phyloP scores from a whole-genome alignment of 1,139 yeast species.

The Blastobotrys indianensis region DNA sequence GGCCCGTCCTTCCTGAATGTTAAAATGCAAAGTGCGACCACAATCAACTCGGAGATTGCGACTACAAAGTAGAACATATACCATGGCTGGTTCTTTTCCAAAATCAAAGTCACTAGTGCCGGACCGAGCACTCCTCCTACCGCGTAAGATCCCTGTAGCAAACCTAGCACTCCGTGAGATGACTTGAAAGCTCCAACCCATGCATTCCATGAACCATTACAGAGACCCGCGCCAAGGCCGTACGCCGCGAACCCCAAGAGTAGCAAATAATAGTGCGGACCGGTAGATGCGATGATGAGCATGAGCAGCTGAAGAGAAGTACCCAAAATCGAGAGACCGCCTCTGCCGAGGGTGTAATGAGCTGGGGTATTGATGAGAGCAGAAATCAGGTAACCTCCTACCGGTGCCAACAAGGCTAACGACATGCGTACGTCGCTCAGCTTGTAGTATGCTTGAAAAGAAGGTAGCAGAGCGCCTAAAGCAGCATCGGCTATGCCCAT shows the following conservation, averaged over 20 bases:
- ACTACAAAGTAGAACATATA: constrained; percentile 45
- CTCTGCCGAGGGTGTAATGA: constrained; percentile 40
- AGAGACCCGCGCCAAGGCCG: constrained; percentile 53
- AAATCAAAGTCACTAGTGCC: constrained; percentile 47
- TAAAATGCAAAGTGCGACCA: constrained; percentile 6
- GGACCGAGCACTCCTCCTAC: constrained; percentile 58
- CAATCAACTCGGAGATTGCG: constrained; percentile 21
- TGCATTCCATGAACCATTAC: constrained; percentile 50
- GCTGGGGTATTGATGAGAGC: constrained; percentile 32
- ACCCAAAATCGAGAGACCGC: constrained; percentile 38
- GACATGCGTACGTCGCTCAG: constrained; percentile 21
- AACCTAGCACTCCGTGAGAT: constrained; percentile 46
- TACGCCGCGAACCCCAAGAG: constrained; percentile 50
- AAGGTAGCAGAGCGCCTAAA: constrained; percentile 45
- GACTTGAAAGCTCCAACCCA: constrained; percentile 48
- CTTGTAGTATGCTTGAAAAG: constrained; percentile 34
- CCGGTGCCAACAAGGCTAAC: constrained; percentile 22
- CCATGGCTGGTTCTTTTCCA: constrained; percentile 45
- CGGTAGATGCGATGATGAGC: constrained; percentile 39
- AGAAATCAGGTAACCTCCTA: constrained; percentile 33
- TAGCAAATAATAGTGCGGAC: constrained; percentile 35
- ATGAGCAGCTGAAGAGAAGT: constrained; percentile 34
- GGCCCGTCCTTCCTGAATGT: constrained; percentile 18
- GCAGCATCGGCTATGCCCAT: constrained; percentile 43
- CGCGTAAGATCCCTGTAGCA: constrained; percentile 55